phyloP scores from a whole-genome alignment of 1,284 basidiomycete genomes.

The Fistulinella cinereoalba region DNA sequence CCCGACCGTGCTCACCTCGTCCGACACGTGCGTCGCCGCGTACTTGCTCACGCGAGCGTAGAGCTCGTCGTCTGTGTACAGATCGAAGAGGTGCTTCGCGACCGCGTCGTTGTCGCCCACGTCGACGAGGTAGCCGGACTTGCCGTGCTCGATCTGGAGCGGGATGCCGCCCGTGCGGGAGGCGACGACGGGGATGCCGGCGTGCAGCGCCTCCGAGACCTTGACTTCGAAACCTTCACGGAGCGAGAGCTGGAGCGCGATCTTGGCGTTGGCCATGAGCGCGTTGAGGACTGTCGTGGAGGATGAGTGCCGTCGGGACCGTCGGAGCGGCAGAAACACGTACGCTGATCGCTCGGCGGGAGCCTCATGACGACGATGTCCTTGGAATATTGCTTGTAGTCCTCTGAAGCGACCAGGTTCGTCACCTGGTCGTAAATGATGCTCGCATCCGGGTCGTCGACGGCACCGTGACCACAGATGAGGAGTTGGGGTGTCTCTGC shows the following conservation, averaged over 20 bases:
- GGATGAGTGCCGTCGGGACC: conserved; percentile 1
- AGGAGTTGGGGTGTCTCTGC: conserved; percentile 76
- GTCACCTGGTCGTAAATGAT: conserved; percentile 81
- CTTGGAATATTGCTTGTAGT: conserved; percentile 56
- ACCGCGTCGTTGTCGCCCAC: conserved; percentile 72
- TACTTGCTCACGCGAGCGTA: conserved; percentile 65
- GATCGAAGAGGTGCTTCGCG: conserved; percentile 68
- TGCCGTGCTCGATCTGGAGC: conserved; percentile 79
- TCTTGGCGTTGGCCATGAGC: conserved; percentile 71
- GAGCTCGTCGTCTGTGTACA: conserved; percentile 68
- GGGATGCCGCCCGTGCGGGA: conserved; percentile 84
- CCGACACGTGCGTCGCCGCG: conserved; percentile 70
- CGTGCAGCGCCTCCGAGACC: conserved; percentile 85
- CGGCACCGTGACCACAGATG: conserved; percentile 84
- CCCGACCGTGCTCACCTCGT: conserved; percentile 78
- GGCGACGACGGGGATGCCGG: conserved; percentile 79
- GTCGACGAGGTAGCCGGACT: conserved; percentile 77
- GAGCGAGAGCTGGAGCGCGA: conserved; percentile 74
- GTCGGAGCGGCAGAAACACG: conserved; percentile 26
- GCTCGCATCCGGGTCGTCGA: conserved; percentile 82
- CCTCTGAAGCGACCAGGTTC: conserved; percentile 50
- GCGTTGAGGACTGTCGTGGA: conserved; percentile 62
- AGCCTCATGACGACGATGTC: conserved; percentile 78
- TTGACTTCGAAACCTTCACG: conserved; percentile 93
- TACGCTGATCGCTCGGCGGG: conserved; percentile 77